A percentile compares a stretch with the other conserved stretches of the same genome.
phyloP scores from a whole-genome alignment of 2,329 filamentous ascomycete genomes.

The Pseudogymnoascus sp. region DNA sequence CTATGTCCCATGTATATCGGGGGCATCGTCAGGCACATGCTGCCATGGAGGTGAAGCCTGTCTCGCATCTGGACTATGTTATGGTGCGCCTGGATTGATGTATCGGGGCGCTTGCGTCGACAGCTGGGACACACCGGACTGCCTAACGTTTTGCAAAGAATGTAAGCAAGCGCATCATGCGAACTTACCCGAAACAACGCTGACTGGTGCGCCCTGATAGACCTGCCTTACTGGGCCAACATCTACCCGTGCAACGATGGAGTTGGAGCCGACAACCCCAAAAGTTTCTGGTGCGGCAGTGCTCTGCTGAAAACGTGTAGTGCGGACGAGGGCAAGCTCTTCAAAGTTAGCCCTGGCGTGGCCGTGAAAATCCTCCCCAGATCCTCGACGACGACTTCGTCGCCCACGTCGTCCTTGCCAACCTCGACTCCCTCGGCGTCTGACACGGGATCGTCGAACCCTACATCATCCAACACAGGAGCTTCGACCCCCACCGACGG shows the following conservation, averaged over 20 bases:
- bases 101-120: constrained; percentile 18
- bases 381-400: constrained; percentile 8
- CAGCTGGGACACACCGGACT: constrained; percentile 16
- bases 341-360: background rate
- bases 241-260: constrained; percentile 18
- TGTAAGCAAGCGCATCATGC: constrained; percentile 9
- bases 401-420: background rate
- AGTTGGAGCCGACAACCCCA: constrained; percentile 8
- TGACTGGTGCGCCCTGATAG: constrained; percentile 15
- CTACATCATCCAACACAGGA: background rate
- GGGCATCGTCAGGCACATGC: constrained; percentile 13
- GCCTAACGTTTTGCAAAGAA: constrained; percentile 16
- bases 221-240: constrained; percentile 9
- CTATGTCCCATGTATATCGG: constrained; percentile 13
- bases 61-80: constrained; percentile 14
- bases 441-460: background rate
- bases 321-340: background rate
- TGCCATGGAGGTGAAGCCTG: constrained; percentile 14
- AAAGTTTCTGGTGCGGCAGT: constrained; percentile 11
- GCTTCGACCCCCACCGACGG: background rate
- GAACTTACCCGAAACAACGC: constrained; percentile 12
- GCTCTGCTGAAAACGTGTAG: background rate
- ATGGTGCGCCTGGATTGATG: constrained; percentile 15
- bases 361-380: background rate
- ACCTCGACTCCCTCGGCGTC: background rate